Percentiles rank a stretch among this genome's conserved stretches.
Evolutionary conservation across 2,329 filamentous ascomycete species (phyloP).

Genomic region (Nigrograna mackinnonii): DNA sequence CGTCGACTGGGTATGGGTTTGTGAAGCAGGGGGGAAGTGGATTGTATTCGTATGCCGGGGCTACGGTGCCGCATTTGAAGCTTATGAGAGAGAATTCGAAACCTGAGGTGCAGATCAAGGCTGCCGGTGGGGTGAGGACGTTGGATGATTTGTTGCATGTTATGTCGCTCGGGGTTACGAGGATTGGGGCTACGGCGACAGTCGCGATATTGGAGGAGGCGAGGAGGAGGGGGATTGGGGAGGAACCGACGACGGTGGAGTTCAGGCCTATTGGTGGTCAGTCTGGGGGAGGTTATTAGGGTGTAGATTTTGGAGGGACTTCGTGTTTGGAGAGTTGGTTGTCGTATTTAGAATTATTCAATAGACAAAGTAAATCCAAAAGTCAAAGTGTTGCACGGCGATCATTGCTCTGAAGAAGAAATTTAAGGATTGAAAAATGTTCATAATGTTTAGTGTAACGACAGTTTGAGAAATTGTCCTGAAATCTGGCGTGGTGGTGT

Average conservation of each 20-base stretch:
- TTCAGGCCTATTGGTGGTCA: conserved; percentile 23
- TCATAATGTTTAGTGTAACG: too few relatives aligned
- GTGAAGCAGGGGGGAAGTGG: conserved; percentile 58
- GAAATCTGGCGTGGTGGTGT: too few relatives aligned
- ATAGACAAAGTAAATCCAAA: too few relatives aligned
- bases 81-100: conserved; percentile 56
- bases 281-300: neutral
- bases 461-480: too few relatives aligned
- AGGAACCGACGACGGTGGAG: conserved; percentile 29
- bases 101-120: conserved; percentile 58
- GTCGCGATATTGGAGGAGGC: conserved; percentile 60
- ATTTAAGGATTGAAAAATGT: too few relatives aligned
- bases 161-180: conserved; percentile 57
- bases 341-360: too few relatives aligned
- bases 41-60: conserved; percentile 57
- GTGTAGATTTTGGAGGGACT: too few relatives aligned
- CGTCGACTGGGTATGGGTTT: conserved; percentile 64
- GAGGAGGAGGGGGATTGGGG: conserved; percentile 51
- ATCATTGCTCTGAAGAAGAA: too few relatives aligned
- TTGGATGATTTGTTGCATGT: conserved; percentile 60
- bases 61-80: conserved; percentile 55
- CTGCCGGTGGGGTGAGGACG: conserved; percentile 60
- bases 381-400: too few relatives aligned
- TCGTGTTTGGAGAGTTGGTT: too few relatives aligned
- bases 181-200: conserved; percentile 62